Evolutionary conservation across 768 basidiomycete genomes (phyloP).

Genomic region (Mycena belliarum): DNA sequence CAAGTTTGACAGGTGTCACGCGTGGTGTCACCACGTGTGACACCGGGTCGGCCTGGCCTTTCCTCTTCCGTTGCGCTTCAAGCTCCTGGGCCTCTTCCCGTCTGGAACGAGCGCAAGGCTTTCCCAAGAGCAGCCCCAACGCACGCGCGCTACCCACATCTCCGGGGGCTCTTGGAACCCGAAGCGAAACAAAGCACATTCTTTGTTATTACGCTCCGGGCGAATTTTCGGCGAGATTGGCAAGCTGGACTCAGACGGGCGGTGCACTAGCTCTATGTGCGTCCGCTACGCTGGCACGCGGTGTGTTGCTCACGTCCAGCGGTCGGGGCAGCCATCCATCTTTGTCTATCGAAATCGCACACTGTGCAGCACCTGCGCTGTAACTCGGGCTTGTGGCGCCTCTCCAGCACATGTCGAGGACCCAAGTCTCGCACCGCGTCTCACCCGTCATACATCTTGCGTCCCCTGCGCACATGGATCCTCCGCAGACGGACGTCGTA

Average conservation of each 20-base stretch:
- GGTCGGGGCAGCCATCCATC: background rate
- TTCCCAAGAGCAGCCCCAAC: background rate
- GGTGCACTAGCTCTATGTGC: background rate
- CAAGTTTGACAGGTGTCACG: background rate
- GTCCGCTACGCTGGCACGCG: background rate
- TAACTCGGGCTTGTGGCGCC: background rate
- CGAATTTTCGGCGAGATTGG: background rate
- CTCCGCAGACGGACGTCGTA: constrained; percentile 1
- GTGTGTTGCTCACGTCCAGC: background rate
- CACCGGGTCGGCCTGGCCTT: background rate
- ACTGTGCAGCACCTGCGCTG: background rate
- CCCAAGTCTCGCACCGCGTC: constrained; percentile 7
- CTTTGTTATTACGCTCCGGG: background rate
- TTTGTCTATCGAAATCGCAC: background rate
- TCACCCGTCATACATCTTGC: constrained; percentile 4
- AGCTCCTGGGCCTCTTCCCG: background rate
- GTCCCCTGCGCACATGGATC: constrained; percentile 3
- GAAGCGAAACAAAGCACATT: background rate
- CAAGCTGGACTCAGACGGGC: background rate
- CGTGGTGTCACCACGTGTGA: no score
- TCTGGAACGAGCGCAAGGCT: constrained; percentile 1
- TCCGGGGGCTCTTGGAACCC: background rate
- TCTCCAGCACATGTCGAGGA: constrained; percentile 14
- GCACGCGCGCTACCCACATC: background rate
- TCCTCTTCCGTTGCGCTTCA: background rate